phyloP scores from a whole-genome alignment of 1,284 basidiomycete species.

The Ceratobasidium sp. region DNA sequence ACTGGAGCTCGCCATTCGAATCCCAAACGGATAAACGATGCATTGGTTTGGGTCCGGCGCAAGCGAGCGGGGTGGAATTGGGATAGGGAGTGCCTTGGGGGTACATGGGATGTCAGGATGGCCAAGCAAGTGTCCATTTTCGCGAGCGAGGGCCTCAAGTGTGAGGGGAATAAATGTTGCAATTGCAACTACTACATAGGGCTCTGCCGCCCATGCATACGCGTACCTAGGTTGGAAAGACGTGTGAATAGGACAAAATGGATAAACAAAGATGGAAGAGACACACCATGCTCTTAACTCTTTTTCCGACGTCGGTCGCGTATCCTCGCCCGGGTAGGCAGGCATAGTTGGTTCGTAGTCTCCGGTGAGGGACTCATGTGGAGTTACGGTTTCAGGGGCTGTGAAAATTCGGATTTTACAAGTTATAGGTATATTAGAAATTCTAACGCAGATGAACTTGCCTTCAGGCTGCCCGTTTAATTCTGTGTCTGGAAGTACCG shows the following conservation, averaged over 20 bases:
- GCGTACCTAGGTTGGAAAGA: constrained; percentile 22
- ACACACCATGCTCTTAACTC: constrained; percentile 29
- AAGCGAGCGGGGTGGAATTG: constrained; percentile 13
- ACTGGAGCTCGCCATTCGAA: constrained; percentile 40
- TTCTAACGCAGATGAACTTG: no score
- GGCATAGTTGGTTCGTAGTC: neutral
- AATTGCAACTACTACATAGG: constrained; percentile 37
- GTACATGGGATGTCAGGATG: constrained; percentile 32
- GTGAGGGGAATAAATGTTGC: constrained; percentile 39
- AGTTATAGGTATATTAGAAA: neutral
- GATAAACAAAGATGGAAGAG: neutral
- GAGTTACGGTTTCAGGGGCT: neutral
- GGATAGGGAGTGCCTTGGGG: constrained; percentile 20
- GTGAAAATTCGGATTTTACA: neutral
- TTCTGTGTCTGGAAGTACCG: constrained; percentile 15
- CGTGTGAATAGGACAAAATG: neutral
- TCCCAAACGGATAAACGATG: constrained; percentile 23
- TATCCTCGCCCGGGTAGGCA: constrained; percentile 31
- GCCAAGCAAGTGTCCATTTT: constrained; percentile 40
- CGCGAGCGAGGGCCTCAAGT: constrained; percentile 38
- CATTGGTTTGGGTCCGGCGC: constrained; percentile 36
- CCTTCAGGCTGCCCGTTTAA: constrained; percentile 3
- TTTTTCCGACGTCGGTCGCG: constrained; percentile 30
- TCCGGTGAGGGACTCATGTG: neutral
- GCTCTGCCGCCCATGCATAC: constrained; percentile 36